Evolutionary conservation across 371 early-diverging fungal genomes (phyloP).

Genomic region (Actinomucor elegans): DNA sequence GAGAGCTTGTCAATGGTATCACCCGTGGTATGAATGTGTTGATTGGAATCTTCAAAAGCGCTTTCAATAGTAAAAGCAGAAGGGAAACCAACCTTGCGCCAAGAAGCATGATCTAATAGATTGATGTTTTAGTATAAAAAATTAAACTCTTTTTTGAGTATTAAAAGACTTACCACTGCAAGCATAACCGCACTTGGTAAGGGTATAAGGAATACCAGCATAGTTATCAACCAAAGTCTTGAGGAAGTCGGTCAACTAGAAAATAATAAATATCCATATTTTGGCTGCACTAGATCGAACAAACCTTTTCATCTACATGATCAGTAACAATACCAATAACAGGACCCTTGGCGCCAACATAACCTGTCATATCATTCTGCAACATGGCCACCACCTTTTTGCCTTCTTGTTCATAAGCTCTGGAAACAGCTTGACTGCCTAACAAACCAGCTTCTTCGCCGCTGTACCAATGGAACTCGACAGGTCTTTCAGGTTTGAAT

Average conservation of each 20-base stretch:
- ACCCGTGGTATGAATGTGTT: slow-evolving; percentile 19
- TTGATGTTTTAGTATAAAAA: no score
- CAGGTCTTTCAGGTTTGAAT: slow-evolving; percentile 76
- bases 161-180: slow-evolving; percentile 34
- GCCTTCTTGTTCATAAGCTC: slow-evolving; percentile 57
- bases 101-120: slow-evolving; percentile 87
- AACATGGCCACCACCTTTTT: slow-evolving; percentile 76
- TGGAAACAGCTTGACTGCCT: slow-evolving; percentile 88
- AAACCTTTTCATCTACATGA: slow-evolving; percentile 62
- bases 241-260: slow-evolving; percentile 67
- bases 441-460: slow-evolving; percentile 87
- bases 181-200: slow-evolving; percentile 76
- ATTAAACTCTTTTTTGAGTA: no score
- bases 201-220: slow-evolving; percentile 51
- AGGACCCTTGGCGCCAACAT: slow-evolving; percentile 59
- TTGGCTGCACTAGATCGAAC: no score
- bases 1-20: slow-evolving; percentile 57
- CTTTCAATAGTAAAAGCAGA: slow-evolving; percentile 89
- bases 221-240: slow-evolving; percentile 48
- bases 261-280: no score
- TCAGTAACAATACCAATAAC: slow-evolving; percentile 86
- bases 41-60: slow-evolving; percentile 66
- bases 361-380: slow-evolving; percentile 85
- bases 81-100: slow-evolving; percentile 82
- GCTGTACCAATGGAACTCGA: slow-evolving; percentile 97